Percentiles rank a stretch among this genome's conserved stretches.
phyloP scores from a whole-genome alignment of 306 rosid species.

The Begonia fuchsioides region DNA sequence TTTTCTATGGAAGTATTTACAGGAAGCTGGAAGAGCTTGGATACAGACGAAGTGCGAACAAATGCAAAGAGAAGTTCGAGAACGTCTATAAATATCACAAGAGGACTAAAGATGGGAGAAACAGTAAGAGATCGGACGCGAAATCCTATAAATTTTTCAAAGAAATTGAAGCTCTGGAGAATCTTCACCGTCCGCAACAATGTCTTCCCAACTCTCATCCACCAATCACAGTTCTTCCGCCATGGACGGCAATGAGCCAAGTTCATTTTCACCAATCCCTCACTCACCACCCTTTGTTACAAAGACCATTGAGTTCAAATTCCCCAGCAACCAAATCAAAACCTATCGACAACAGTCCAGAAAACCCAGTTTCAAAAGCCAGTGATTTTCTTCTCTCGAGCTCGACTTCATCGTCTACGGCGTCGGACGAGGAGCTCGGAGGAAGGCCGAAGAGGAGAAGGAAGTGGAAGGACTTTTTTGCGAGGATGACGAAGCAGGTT shows the following conservation, averaged over 20 bases:
- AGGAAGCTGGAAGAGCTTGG: conserved; percentile 90
- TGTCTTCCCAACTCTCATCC: background rate
- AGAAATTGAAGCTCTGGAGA: conserved; percentile 64
- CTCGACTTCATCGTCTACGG: conserved; percentile 52
- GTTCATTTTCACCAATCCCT: no score
- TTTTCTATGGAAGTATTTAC: conserved; percentile 2
- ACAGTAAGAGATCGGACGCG: conserved; percentile 60
- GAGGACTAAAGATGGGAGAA: conserved; percentile 75
- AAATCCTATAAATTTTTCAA: conserved; percentile 72
- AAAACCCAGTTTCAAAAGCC: background rate
- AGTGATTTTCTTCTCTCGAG: conserved; percentile 19
- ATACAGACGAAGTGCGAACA: conserved; percentile 69
- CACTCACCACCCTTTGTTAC: background rate
- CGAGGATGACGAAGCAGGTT: conserved; percentile 65
- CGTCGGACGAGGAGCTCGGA: conserved; percentile 42
- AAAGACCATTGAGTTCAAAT: conserved; percentile 7
- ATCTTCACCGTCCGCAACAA: conserved; percentile 15
- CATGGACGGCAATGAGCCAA: background rate
- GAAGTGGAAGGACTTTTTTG: conserved; percentile 82
- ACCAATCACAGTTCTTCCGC: background rate
- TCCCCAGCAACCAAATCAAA: conserved; percentile 21
- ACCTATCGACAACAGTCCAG: conserved; percentile 7
- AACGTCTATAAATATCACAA: conserved; percentile 91
- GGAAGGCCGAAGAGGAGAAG: conserved; percentile 47
- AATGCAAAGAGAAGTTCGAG: conserved; percentile 94